A percentile compares a stretch with the other conserved stretches of the same genome.
phyloP scores from a whole-genome alignment of 306 rosid genomes.

The Inga oerstediana region DNA sequence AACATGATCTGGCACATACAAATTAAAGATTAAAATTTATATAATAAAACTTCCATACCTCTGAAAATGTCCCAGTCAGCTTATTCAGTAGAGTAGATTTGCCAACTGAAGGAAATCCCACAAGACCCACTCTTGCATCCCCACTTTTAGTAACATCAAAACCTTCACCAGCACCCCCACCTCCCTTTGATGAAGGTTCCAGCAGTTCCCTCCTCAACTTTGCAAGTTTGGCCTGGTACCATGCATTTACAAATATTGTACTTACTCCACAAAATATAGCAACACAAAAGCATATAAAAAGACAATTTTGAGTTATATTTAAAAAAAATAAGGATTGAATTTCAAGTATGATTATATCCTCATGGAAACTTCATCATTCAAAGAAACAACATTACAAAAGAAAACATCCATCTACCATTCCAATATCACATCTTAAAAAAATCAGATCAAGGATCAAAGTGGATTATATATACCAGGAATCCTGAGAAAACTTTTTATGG shows the following conservation, averaged over 20 bases:
- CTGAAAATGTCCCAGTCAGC: conserved; percentile 97
- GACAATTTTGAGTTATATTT: background rate
- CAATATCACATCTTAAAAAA: conserved; percentile 15
- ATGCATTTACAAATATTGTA: conserved; percentile 20
- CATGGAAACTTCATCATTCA: background rate
- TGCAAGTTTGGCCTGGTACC: conserved; percentile 92
- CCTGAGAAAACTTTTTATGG: background rate
- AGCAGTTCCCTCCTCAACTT: conserved; percentile 93
- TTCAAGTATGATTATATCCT: conserved; percentile 4
- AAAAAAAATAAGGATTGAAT: background rate
- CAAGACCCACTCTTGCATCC: conserved; percentile 98
- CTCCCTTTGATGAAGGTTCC: conserved; percentile 87
- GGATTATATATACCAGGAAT: background rate
- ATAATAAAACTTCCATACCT: conserved; percentile 58
- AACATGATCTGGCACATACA: background rate
- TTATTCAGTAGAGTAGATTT: conserved; percentile 94
- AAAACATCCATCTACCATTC: conserved; percentile 16
- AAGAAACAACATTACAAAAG: conserved; percentile 1
- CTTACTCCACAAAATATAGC: conserved; percentile 15
- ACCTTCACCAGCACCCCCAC: conserved; percentile 97
- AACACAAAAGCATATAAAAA: background rate
- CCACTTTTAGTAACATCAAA: conserved; percentile 99
- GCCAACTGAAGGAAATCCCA: conserved; percentile 98
- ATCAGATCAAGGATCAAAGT: conserved; percentile 21
- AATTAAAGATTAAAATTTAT: conserved; percentile 16